phyloP scores from a whole-genome alignment of 768 basidiomycete species.

The Cytidiella melzeri region DNA sequence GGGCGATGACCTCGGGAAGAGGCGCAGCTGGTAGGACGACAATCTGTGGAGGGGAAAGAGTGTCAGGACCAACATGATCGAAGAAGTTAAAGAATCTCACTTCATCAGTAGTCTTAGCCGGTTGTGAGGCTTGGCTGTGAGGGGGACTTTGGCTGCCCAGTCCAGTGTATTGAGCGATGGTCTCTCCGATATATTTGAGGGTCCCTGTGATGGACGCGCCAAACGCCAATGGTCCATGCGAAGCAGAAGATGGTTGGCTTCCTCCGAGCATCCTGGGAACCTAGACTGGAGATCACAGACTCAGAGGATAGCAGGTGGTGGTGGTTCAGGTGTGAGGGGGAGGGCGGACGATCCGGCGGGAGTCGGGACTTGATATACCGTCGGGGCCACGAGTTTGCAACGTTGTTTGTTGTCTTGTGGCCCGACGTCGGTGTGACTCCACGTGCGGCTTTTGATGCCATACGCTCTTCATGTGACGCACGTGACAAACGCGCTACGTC shows the following conservation, averaged over 20 bases:
- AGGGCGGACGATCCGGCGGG: background rate
- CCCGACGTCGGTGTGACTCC: background rate
- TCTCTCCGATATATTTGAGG: background rate
- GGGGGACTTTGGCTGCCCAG: background rate
- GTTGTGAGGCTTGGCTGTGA: background rate
- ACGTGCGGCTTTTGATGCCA: constrained; percentile 1
- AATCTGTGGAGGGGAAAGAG: too few relatives aligned
- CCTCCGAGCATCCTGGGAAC: background rate
- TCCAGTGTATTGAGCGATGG: background rate
- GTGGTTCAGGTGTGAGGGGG: background rate
- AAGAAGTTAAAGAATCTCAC: too few relatives aligned
- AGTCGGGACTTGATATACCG: background rate
- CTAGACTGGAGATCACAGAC: too few relatives aligned
- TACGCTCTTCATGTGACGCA: too few relatives aligned
- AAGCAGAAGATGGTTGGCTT: background rate
- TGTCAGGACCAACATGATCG: too few relatives aligned
- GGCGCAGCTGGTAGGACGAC: too few relatives aligned
- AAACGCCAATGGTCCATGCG: background rate
- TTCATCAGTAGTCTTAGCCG: too few relatives aligned
- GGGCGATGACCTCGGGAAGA: background rate
- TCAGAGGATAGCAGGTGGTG: background rate
- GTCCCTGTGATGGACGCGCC: background rate
- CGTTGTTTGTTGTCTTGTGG: constrained; percentile 1
- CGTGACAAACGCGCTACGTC: constrained; percentile 1
- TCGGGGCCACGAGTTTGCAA: constrained; percentile 4